Conservation (phyloP, 345 rosid genomes). For the Abelmoschus esculentus region DNA sequence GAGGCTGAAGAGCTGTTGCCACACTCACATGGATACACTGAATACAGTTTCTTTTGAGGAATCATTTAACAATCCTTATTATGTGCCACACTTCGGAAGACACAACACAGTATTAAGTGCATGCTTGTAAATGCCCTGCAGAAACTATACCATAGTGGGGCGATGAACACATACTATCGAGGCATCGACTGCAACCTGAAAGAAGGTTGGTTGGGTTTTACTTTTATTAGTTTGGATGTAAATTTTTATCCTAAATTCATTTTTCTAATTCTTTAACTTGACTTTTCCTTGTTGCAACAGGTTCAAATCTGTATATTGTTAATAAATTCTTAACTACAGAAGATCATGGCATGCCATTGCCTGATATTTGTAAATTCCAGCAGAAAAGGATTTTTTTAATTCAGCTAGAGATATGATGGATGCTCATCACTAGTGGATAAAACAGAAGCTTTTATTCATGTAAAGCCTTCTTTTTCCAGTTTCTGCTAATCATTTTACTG, state of each 20-base stretch:
- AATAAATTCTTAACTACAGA: not conserved
- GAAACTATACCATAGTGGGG: constrained; percentile 15
- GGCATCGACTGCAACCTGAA: constrained; percentile 14
- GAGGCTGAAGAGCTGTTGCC: not conserved
- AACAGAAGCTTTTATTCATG: too few species aligned
- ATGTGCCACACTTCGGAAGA: not conserved
- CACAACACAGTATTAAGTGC: not conserved
- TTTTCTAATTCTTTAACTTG: constrained; percentile 11
- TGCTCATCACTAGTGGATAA: too few species aligned
- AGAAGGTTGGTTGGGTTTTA: constrained; percentile 23
- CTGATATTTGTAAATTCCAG: not conserved
- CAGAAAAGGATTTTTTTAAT: too few species aligned
- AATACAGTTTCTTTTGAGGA: not conserved
- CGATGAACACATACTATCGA: constrained; percentile 14
- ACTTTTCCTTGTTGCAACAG: constrained; percentile 14
- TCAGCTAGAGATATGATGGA: too few species aligned
- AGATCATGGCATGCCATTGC: not conserved
- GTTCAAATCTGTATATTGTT: not conserved
- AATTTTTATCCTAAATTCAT: not conserved
- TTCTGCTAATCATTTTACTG: too few species aligned
- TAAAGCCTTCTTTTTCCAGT: too few species aligned
- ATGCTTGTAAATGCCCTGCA: constrained; percentile 10
- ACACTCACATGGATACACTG: not conserved
- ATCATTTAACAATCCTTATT: not conserved
- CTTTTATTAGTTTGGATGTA: not conserved